These are phyloP conservation scores for Steccherinum ochraceum DNA, from an alignment of 768 basidiomycete species.

Conservation along the genomic window DNA sequence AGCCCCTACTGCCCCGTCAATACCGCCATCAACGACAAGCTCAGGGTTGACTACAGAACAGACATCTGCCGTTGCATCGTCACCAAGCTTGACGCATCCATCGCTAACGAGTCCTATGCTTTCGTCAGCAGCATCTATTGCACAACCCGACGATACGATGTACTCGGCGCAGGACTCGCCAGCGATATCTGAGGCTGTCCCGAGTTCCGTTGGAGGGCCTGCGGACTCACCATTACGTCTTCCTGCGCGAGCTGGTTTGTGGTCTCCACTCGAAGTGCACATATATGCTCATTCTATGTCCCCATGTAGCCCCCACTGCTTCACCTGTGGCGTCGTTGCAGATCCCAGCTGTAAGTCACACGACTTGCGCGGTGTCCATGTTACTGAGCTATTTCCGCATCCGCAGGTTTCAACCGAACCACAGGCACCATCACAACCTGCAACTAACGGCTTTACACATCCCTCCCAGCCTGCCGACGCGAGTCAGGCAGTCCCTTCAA, in stretches of 20 bases:
- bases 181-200: conserved; percentile 60
- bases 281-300: conserved; percentile 14
- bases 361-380: not conserved
- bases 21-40: conserved; percentile 27
- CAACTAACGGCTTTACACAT: not conserved
- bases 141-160: conserved; percentile 59
- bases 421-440: not conserved
- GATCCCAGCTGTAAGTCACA: conserved; percentile 19
- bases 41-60: conserved; percentile 29
- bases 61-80: conserved; percentile 41
- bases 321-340: conserved; percentile 33
- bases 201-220: conserved; percentile 31
- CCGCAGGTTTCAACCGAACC: not conserved
- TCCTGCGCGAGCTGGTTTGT: conserved; percentile 14
- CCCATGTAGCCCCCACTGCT: conserved; percentile 34
- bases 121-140: conserved; percentile 61
- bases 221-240: conserved; percentile 49
- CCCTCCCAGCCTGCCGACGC: not conserved
- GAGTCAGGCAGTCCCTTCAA: conserved; percentile 4
- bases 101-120: conserved; percentile 79
- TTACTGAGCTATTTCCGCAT: not conserved
- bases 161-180: conserved; percentile 72
- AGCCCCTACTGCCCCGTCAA: conserved; percentile 32
- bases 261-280: not conserved
- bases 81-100: conserved; percentile 81